Conservation (phyloP, 805 yeast species). For the Yarrowia bubula region DNA sequence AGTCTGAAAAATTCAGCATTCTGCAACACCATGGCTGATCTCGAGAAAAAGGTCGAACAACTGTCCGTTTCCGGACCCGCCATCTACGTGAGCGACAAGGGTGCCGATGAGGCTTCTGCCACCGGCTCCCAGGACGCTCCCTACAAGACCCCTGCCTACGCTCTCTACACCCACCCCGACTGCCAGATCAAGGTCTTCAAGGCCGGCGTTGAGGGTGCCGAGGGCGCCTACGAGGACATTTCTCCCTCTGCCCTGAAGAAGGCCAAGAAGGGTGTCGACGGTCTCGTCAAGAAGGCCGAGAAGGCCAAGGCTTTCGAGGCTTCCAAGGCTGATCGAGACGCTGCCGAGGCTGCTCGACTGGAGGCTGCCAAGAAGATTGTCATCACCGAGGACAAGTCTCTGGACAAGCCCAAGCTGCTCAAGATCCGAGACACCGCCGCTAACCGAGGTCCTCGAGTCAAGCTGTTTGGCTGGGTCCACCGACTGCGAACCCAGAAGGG, state of each 20-base stretch:
- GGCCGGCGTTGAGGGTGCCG: constrained; percentile 47
- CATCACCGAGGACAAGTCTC: constrained; percentile 68
- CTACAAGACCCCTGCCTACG: constrained; percentile 80
- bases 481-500: constrained; percentile 92
- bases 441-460: constrained; percentile 65
- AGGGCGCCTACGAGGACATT: constrained; percentile 66
- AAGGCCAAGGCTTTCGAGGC: constrained; percentile 56
- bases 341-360: constrained; percentile 70
- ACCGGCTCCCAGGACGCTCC: constrained; percentile 69
- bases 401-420: constrained; percentile 65
- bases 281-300: constrained; percentile 76
- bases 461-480: constrained; percentile 93
- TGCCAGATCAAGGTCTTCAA: constrained; percentile 41
- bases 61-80: constrained; percentile 29
- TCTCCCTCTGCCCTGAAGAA: constrained; percentile 89
- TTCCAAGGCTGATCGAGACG: constrained; percentile 54
- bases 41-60: constrained; percentile 30
- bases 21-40: constrained; percentile 30
- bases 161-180: constrained; percentile 46
- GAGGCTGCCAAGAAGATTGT: constrained; percentile 76
- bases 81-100: constrained; percentile 74
- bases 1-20: not conserved
- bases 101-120: constrained; percentile 59
- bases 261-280: constrained; percentile 94
- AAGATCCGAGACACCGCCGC: constrained; percentile 60